Evolutionary conservation across 164 flowering plant species (phyloP).

Genomic region (Umbellularia californica): DNA sequence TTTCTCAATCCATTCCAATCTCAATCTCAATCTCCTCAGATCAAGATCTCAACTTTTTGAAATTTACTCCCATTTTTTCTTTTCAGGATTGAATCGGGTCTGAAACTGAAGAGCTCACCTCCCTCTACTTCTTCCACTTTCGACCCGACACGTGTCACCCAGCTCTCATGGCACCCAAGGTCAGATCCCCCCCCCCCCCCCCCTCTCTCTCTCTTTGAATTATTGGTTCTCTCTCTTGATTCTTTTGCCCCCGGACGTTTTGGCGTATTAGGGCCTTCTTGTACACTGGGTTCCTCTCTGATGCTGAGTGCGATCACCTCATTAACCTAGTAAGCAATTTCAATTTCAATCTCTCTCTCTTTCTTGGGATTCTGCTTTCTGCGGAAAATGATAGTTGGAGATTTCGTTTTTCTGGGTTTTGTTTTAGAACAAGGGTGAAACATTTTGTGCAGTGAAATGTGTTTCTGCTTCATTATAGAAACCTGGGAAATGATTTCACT

Average conservation of each 20-base stretch:
- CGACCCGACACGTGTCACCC: constrained; percentile 72
- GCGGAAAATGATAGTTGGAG: too few relatives aligned
- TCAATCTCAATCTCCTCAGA: not conserved
- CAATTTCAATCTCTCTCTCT: too few relatives aligned
- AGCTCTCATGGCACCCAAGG: constrained; percentile 87
- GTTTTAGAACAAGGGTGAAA: not conserved
- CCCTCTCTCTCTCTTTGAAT: not conserved
- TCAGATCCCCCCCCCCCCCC: constrained; percentile 13
- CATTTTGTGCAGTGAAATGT: too few relatives aligned
- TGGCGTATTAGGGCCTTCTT: constrained; percentile 60
- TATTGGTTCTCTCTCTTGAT: not conserved
- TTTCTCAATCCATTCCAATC: not conserved
- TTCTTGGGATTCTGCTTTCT: too few relatives aligned
- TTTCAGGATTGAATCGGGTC: constrained; percentile 29
- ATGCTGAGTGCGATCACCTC: constrained; percentile 89
- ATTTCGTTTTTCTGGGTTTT: not conserved
- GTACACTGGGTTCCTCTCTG: constrained; percentile 58
- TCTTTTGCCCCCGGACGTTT: constrained; percentile 5
- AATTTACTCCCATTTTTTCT: not conserved
- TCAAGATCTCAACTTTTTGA: not conserved
- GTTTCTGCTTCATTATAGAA: too few relatives aligned
- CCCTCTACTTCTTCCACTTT: constrained; percentile 20
- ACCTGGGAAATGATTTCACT: too few relatives aligned
- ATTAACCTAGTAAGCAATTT: constrained; percentile 45
- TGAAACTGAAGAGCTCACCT: constrained; percentile 25